phyloP scores from a whole-genome alignment of 495 filamentous ascomycete species.

The Acidiella bohemica region DNA sequence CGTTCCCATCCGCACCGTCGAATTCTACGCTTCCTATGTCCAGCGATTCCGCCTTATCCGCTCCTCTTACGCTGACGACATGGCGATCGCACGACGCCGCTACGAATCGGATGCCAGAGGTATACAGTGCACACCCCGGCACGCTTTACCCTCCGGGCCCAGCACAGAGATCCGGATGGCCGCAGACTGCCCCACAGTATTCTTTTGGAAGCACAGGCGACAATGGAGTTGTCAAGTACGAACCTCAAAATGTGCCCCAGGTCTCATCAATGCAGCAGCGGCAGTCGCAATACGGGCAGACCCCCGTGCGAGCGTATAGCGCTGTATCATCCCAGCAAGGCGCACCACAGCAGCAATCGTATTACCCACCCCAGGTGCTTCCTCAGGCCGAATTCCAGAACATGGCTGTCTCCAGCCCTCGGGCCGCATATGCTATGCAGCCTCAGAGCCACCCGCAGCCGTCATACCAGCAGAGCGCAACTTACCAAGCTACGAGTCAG shows the following conservation, averaged over 20 bases:
- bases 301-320: neutral
- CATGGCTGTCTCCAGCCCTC: conserved; percentile 9
- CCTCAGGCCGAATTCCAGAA: conserved; percentile 9
- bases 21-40: neutral
- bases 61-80: conserved; percentile 1
- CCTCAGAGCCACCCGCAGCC: neutral
- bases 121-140: too few relatives aligned
- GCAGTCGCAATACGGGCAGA: conserved; percentile 4
- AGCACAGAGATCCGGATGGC: neutral
- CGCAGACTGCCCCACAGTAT: neutral
- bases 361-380: conserved; percentile 1
- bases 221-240: too few relatives aligned
- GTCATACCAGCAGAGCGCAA: neutral
- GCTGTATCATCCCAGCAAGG: neutral
- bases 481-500: neutral
- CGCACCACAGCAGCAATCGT: conserved; percentile 4
- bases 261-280: too few relatives aligned
- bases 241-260: too few relatives aligned
- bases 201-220: too few relatives aligned
- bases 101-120: too few relatives aligned
- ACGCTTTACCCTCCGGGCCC: too few relatives aligned
- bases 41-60: neutral
- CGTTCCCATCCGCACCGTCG: neutral
- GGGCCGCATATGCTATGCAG: conserved; percentile 1
- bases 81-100: conserved; percentile 18